Conservation (phyloP, 441 rosid species). For the Pelargonium cotyledonis region DNA sequence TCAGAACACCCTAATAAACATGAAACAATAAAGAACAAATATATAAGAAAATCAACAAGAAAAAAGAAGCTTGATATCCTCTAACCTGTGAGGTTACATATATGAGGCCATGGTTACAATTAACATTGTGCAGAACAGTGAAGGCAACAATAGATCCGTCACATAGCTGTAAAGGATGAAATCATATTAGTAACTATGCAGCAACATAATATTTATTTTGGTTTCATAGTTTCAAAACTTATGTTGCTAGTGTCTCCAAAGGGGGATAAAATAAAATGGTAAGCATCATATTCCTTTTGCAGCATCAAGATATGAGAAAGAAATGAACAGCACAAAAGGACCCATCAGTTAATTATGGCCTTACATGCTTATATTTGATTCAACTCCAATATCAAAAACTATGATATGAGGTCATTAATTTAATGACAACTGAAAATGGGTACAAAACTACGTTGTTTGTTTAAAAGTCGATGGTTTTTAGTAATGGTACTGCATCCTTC, state of each 20-base stretch:
- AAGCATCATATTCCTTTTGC: no score
- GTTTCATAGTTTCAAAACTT: background rate
- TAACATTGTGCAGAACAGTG: constrained; percentile 97
- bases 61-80: constrained; percentile 12
- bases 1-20: constrained; percentile 61
- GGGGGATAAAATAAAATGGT: background rate
- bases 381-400: no score
- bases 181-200: constrained; percentile 1
- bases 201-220: constrained; percentile 5
- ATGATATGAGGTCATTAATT: no score
- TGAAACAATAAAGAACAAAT: constrained; percentile 4
- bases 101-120: constrained; percentile 93
- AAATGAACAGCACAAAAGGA: no score
- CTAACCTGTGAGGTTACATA: constrained; percentile 92
- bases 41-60: background rate
- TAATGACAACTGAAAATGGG: no score
- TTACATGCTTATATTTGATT: no score
- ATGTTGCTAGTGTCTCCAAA: background rate
- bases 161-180: constrained; percentile 62
- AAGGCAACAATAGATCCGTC: constrained; percentile 93
- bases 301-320: no score
- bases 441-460: no score
- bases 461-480: constrained; percentile 5
- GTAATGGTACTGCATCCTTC: background rate
- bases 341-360: no score